Evolutionary conservation across 495 filamentous ascomycete species (phyloP).

Genomic region (Lentithecium fluviatile): DNA sequence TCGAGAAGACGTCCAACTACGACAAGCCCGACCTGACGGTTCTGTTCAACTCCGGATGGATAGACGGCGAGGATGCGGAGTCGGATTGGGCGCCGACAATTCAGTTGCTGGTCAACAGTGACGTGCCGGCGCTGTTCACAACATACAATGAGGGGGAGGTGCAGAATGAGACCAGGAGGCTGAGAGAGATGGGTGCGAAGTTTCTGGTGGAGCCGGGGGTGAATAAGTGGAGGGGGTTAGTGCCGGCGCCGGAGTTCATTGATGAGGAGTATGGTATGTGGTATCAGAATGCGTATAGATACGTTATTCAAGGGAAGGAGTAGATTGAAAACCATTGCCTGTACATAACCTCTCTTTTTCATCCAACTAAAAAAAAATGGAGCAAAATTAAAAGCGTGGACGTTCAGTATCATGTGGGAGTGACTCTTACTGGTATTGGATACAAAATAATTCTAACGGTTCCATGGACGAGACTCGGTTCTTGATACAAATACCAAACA

Average conservation of each 20-base stretch:
- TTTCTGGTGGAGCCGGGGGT: constrained; percentile 5
- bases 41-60: constrained; percentile 16
- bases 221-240: constrained; percentile 25
- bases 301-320: constrained; percentile 16
- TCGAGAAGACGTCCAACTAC: constrained; percentile 6
- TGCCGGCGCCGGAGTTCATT: constrained; percentile 20
- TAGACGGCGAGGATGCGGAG: constrained; percentile 15
- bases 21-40: constrained; percentile 17
- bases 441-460: too few species aligned
- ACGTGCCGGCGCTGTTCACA: constrained; percentile 15
- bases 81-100: constrained; percentile 21
- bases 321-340: too few species aligned
- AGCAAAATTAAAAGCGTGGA: too few species aligned
- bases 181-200: constrained; percentile 4
- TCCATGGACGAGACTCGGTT: too few species aligned
- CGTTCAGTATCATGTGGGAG: too few species aligned
- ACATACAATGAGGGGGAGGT: constrained; percentile 17
- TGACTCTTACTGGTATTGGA: too few species aligned
- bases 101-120: background rate
- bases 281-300: constrained; percentile 16
- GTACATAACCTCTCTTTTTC: too few species aligned
- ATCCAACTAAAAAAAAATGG: too few species aligned
- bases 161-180: constrained; percentile 4
- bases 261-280: constrained; percentile 20
- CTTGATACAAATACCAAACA: too few species aligned